These are phyloP conservation scores for Pythium grandisporangium DNA, from an alignment of 352 stramenopile species.

Conservation along the genomic window DNA sequence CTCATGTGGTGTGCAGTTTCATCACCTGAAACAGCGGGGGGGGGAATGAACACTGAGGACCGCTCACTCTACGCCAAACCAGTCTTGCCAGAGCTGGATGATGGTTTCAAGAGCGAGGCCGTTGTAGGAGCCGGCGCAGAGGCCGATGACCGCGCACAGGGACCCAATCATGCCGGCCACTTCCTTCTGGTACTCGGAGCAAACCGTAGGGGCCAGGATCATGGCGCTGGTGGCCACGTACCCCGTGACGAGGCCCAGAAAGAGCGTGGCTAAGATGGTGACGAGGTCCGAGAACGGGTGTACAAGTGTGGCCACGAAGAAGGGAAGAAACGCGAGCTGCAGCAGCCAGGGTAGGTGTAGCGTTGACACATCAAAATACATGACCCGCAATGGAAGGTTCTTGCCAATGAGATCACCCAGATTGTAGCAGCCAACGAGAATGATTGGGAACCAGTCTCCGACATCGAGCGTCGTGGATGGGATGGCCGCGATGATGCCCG, in stretches of 20 bases:
- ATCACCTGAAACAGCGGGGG: too few relatives aligned
- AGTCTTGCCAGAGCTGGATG: conserved; percentile 29
- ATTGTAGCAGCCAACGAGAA: conserved; percentile 70
- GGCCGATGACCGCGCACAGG: conserved; percentile 58
- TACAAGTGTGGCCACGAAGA: conserved; percentile 52
- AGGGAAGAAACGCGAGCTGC: conserved; percentile 54
- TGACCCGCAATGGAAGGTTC: conserved; percentile 56
- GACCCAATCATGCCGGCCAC: conserved; percentile 67
- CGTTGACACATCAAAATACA: conserved; percentile 61
- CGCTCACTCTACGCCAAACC: background rate
- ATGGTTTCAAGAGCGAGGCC: conserved; percentile 61
- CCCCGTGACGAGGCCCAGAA: conserved; percentile 54
- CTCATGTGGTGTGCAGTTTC: too few relatives aligned
- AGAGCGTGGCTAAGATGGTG: conserved; percentile 37
- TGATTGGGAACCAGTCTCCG: conserved; percentile 67
- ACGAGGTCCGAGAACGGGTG: conserved; percentile 45
- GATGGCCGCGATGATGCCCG: conserved; percentile 64
- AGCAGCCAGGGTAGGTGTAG: conserved; percentile 59
- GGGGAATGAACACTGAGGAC: too few relatives aligned
- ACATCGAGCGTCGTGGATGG: conserved; percentile 44
- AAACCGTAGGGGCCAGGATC: conserved; percentile 65
- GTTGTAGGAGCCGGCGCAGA: conserved; percentile 71
- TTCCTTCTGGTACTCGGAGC: conserved; percentile 71
- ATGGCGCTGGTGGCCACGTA: conserved; percentile 77
- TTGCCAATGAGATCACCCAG: conserved; percentile 73